Percentiles rank a stretch among this genome's conserved stretches.
These are phyloP conservation scores for Mycena metata DNA, from an alignment of 768 basidiomycete genomes.

Conservation along the genomic window DNA sequence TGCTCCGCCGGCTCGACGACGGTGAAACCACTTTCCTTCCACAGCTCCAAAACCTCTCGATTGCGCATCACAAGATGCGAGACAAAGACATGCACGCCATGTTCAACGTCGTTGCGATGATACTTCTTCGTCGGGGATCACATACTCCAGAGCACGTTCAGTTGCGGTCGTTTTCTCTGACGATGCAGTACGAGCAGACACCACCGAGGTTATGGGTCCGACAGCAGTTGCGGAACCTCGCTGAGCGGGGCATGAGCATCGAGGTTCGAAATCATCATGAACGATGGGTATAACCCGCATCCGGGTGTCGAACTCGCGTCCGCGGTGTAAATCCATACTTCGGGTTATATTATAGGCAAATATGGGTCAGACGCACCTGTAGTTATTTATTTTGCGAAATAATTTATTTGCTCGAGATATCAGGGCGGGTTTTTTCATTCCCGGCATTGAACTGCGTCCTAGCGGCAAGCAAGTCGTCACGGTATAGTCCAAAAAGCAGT, in stretches of 20 bases:
- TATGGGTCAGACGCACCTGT: no score
- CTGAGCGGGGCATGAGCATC: slow-evolving; percentile 7
- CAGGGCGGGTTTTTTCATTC: no score
- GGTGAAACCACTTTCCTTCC: background rate
- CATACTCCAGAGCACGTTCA: slow-evolving; percentile 13
- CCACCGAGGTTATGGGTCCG: background rate
- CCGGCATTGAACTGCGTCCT: no score
- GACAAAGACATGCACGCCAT: slow-evolving; percentile 7
- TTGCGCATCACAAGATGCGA: slow-evolving; percentile 19
- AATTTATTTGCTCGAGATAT: no score
- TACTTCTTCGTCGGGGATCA: background rate
- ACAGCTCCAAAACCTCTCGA: slow-evolving; percentile 6
- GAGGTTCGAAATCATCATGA: background rate
- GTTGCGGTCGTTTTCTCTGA: background rate
- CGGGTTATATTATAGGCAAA: no score
- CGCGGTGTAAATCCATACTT: no score
- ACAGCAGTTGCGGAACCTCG: background rate
- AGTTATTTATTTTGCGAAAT: no score
- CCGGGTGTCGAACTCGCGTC: no score
- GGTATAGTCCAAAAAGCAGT: no score
- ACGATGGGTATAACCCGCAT: slow-evolving; percentile 12
- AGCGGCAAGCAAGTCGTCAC: no score
- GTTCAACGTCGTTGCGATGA: slow-evolving; percentile 2
- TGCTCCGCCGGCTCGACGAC: slow-evolving; percentile 6
- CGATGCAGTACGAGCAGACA: slow-evolving; percentile 7